These are phyloP conservation scores for Colletotrichum spinosum DNA, from an alignment of 2,329 filamentous ascomycete species.

Conservation along the genomic window DNA sequence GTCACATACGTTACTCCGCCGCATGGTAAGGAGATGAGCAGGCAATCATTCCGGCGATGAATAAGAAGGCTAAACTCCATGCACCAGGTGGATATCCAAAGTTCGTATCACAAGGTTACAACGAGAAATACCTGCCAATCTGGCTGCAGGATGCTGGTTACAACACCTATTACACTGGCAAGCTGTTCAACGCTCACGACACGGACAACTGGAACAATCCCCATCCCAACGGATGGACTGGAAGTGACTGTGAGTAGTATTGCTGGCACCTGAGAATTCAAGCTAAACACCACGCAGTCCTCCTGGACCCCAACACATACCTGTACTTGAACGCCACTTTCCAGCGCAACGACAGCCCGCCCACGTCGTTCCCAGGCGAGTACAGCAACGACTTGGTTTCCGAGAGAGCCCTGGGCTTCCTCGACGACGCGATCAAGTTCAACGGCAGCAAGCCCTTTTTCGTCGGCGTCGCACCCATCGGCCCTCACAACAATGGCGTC, in stretches of 20 bases:
- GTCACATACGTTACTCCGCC: constrained; percentile 69
- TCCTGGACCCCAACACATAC: constrained; percentile 52
- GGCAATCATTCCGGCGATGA: not conserved
- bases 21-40: constrained; percentile 54
- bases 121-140: constrained; percentile 75
- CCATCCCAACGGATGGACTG: constrained; percentile 67
- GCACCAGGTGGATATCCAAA: constrained; percentile 66
- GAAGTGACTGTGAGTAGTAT: constrained; percentile 48
- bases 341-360: constrained; percentile 53
- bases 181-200: constrained; percentile 75
- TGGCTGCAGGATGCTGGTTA: constrained; percentile 79
- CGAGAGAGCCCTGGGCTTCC: constrained; percentile 67
- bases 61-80: not conserved
- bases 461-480: constrained; percentile 72
- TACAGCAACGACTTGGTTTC: constrained; percentile 68
- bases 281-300: constrained; percentile 44
- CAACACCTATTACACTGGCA: constrained; percentile 79
- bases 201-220: constrained; percentile 71
- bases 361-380: constrained; percentile 45
- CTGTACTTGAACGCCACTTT: constrained; percentile 63
- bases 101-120: constrained; percentile 72
- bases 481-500: constrained; percentile 69
- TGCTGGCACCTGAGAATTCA: constrained; percentile 19
- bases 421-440: constrained; percentile 67
- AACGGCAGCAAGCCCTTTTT: constrained; percentile 71